A percentile compares a stretch with the other conserved stretches of the same genome.
phyloP scores from a whole-genome alignment of 2,329 filamentous ascomycete species.

The Monosporascus sp. region DNA sequence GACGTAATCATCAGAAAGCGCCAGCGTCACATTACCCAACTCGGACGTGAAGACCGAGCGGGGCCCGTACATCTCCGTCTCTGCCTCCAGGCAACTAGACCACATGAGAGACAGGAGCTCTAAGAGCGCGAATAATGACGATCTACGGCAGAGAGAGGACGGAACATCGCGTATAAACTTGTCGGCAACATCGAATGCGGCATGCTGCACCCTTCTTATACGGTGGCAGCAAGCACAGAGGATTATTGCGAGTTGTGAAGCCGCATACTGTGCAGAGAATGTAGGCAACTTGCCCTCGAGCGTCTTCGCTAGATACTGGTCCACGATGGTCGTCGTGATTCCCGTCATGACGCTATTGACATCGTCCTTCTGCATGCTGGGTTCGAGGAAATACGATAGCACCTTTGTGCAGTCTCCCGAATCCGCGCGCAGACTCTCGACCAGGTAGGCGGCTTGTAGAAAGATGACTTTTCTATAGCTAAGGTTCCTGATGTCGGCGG shows the following conservation, averaged over 20 bases:
- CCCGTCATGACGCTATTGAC: slow-evolving; percentile 62
- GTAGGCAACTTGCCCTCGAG: slow-evolving; percentile 64
- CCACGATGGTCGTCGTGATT: slow-evolving; percentile 63
- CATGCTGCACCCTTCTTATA: slow-evolving; percentile 84
- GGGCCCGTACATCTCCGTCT: slow-evolving; percentile 90
- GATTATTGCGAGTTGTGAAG: slow-evolving; percentile 77
- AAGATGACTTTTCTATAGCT: slow-evolving; percentile 92
- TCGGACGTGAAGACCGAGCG: slow-evolving; percentile 74
- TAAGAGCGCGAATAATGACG: slow-evolving; percentile 85
- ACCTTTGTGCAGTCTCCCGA: slow-evolving; percentile 87
- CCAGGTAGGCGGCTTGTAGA: slow-evolving; percentile 80
- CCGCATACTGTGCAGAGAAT: slow-evolving; percentile 90
- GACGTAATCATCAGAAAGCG: slow-evolving; percentile 89
- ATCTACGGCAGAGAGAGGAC: slow-evolving; percentile 83
- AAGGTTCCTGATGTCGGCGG: slow-evolving; percentile 72
- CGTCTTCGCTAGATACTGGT: slow-evolving; percentile 73
- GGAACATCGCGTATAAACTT: slow-evolving; percentile 80
- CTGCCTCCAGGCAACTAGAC: slow-evolving; percentile 87
- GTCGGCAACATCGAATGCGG: slow-evolving; percentile 77
- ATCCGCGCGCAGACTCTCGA: slow-evolving; percentile 82
- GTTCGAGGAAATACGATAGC: slow-evolving; percentile 90
- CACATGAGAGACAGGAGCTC: slow-evolving; percentile 94
- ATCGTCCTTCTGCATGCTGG: slow-evolving; percentile 65
- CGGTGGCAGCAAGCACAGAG: slow-evolving; percentile 91
- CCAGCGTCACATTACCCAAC: slow-evolving; percentile 73